Evolutionary conservation across 352 stramenopile genomes (phyloP), one percentile per base, ranked within the genome.

Genomic region (Phytophthora palmivora): DNA sequence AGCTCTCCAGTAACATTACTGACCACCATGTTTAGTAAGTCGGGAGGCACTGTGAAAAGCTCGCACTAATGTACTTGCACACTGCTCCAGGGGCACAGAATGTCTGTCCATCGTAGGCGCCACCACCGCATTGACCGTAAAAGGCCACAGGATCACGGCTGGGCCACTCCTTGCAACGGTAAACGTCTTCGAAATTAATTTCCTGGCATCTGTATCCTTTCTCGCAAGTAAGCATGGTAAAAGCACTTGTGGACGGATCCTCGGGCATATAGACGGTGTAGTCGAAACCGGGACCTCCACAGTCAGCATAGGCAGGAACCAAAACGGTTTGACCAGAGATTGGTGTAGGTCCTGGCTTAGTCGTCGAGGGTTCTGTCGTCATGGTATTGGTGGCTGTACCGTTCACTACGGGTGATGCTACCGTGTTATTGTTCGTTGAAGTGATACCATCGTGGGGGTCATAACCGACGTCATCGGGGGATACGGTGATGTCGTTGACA

Each of bases 21-120:
- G n/a, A n/a, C n/a, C n/a, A n/a, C n/a, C n/a, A n/a, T n/a, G n/a
- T 32, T 41, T 70, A 70, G 34, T 70, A 70, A 12, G 61, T 70
- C 1, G 61, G 61, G 8, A 70, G 61, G n/a, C 61, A 70, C 46
- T 70, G 61, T 19, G 61, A 70, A 47, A 71, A 71, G n/a, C 49
- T 67, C 10, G 48, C 36, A 38, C 55, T 71, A 12, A 67, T 60
- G 28, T 62, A 71, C 49, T 71, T 71, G 49, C 63, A 71, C 36
- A 71, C 48, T 0, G 63, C 49, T 34, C 63, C 63, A 4, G 63
- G 63, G 15, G 63, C 49, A 16, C 63, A 71, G 56, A 71, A 71
- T 4, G 42, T 71, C 43, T 71, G 63, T 7, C 63, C 63, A 24
- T 71, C 63, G 18, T 67, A 71, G 39, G 54, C 44, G n/a, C 36